These are phyloP conservation scores for Pythium aquatile DNA, from an alignment of 352 stramenopile genomes.

Conservation along the genomic window DNA sequence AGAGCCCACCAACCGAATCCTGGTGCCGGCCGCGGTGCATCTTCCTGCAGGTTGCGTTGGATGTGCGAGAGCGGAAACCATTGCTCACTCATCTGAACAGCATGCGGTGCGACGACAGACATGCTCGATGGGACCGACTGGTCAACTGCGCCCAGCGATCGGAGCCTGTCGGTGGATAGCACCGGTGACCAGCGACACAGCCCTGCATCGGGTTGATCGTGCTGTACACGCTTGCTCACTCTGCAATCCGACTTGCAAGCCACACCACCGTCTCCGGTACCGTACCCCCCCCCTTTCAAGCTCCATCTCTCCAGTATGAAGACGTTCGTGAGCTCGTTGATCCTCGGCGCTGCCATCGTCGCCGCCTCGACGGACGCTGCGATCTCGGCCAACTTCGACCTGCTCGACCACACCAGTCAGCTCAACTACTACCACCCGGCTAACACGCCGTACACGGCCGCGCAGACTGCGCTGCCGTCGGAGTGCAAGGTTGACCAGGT, in stretches of 20 bases:
- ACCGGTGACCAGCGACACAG: neutral
- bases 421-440: slow-evolving; percentile 61
- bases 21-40: neutral
- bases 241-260: slow-evolving; percentile 18
- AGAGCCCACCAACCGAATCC: neutral
- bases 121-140: neutral
- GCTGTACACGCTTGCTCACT: slow-evolving; percentile 7
- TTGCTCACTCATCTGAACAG: neutral
- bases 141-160: neutral
- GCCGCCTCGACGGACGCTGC: slow-evolving; percentile 9
- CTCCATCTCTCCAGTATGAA: slow-evolving; percentile 17
- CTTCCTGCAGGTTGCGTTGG: neutral
- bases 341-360: slow-evolving; percentile 4
- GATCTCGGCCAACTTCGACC: slow-evolving; percentile 41
- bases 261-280: slow-evolving; percentile 11
- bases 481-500: slow-evolving; percentile 51
- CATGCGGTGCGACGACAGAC: neutral
- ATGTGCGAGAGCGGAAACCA: neutral
- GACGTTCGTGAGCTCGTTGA: slow-evolving; percentile 1
- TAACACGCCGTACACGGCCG: slow-evolving; percentile 34
- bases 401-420: slow-evolving; percentile 58
- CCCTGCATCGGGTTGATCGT: neutral
- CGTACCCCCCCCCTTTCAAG: neutral
- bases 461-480: slow-evolving; percentile 40
- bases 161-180: neutral